Evolutionary conservation across 441 rosid genomes (phyloP), one percentile per base, ranked within the genome.

Genomic region (Raphanus hybrid): DNA sequence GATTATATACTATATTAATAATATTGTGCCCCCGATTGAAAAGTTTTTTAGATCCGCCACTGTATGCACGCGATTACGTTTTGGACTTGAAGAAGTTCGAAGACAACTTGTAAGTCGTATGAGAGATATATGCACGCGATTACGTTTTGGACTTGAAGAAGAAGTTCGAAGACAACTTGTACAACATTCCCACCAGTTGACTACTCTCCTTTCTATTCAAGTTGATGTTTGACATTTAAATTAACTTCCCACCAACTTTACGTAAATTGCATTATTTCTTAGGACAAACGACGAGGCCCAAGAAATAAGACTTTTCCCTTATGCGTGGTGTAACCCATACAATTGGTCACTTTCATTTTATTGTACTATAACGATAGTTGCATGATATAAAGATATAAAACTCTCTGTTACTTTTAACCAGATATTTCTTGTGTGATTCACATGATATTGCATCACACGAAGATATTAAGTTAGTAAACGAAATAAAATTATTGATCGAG

Each of bases 181-280:
- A 43, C 52, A 43, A 41, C 15, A 18, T 18, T 11, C 34, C 34
- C 32, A 10, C 34, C 34, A 18, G 26, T 39, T 10, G 69, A 5
- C 34, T 65, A 65, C 11, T 12, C 54, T 64, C 54, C 9, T 64
- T 54, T 65, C 69, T 18, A 11, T 65, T 54, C 69, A 0, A 65
- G 69, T 41, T 65, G 69, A 41, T 65, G 69, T 41, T 65, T 65
- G 69, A 65, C 69, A 39, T 48, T n/a, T 48, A 48, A 48, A 27
- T 58, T 6, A 27, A 67, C 14, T 39, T 39, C 9, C 50, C 50
- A 11, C 50, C 50, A 9, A 43, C 26, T 15, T 50, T 18, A 29
- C 27, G 71, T 27, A 0, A n/a, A 1, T 39, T 39, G 69, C 70
- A 26, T 23, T 6, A 43, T 67, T 45, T 7, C 35, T 23, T 67